Evolutionary conservation across 2,329 filamentous ascomycete genomes (phyloP), one percentile per base, ranked within the genome.

Genomic region (Magnaporthales sp.): DNA sequence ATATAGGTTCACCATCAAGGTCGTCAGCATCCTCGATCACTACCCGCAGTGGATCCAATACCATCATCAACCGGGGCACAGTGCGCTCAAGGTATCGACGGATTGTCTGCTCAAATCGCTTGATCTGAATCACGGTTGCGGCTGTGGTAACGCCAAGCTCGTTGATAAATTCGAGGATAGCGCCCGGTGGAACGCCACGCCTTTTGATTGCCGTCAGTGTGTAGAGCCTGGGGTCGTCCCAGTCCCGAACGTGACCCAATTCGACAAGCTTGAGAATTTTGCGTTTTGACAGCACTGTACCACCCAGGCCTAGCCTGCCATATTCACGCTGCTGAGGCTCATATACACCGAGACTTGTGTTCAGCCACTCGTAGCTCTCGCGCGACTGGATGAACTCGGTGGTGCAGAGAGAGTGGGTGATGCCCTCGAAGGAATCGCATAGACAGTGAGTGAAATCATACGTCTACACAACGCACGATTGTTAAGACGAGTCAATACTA

Each of bases 271-370:
- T 89, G 69, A 88, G 85, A 68, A 97, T 90, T 73, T 91, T 89
- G 67, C 94, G 86, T 81, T 98, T 97, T 38, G 90, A 93, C 68
- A 97, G 84, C 66, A 97, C 89, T 0, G 93, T 96, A 19, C 93
- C 93, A 10, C 87, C 89, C 32, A 97, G 84, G 70, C 91, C 96
- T 32, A 94, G 81, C 11, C 67, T 70, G 24, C 80, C 85, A 71
- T 86, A 96, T 79, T 97, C 93, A 76, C 94, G 84, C 83, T 98
- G 94, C 92, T 97, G 97, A 0, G 94, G 93, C 73, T 92, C 86
- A 77, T 96, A 96, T 67, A 96, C 88, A 46, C 88, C 91, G 15
- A 96, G 83, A 11, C 87, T 85, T 77, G 92, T 88, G 76, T 95
- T 91, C 38, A 98, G 81, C 87, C 75, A 98, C 74, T 98, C 93